Conservation (phyloP, 306 rosid species). For the Argentina anserina region DNA sequence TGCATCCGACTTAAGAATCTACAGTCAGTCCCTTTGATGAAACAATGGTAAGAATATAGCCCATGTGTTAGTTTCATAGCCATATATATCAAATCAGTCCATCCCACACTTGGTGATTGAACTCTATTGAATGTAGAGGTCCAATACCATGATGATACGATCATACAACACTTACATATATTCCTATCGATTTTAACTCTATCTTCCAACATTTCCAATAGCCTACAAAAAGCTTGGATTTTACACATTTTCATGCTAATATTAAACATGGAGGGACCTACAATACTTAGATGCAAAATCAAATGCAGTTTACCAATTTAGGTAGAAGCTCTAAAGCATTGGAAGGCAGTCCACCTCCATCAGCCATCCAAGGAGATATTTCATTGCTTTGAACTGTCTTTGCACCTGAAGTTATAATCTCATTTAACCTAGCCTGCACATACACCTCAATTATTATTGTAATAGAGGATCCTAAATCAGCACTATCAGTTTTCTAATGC, state of each 20-base stretch:
- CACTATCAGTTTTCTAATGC: background rate
- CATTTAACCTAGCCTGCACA: slow-evolving; percentile 81
- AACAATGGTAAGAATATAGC: background rate
- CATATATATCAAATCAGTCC: background rate
- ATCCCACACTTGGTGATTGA: background rate
- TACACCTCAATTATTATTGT: slow-evolving; percentile 4
- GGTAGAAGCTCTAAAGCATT: slow-evolving; percentile 79
- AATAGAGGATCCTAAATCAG: background rate
- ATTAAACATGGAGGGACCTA: background rate
- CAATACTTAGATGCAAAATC: background rate
- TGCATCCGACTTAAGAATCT: background rate
- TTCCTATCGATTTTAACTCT: background rate
- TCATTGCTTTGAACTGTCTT: slow-evolving; percentile 40
- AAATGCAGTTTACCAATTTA: slow-evolving; percentile 61
- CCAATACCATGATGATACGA: background rate
- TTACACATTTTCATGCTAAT: background rate
- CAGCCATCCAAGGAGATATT: slow-evolving; percentile 70
- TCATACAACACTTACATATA: background rate
- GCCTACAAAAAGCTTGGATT: background rate
- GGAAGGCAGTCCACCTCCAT: slow-evolving; percentile 84
- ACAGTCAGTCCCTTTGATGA: background rate
- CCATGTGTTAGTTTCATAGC: background rate
- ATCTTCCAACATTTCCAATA: background rate
- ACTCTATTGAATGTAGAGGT: background rate
- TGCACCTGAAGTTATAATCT: slow-evolving; percentile 53